Base-by-base conservation (phyloP, 352 stramenopile genomes). In the Peronosclerospora sorghi region DNA sequence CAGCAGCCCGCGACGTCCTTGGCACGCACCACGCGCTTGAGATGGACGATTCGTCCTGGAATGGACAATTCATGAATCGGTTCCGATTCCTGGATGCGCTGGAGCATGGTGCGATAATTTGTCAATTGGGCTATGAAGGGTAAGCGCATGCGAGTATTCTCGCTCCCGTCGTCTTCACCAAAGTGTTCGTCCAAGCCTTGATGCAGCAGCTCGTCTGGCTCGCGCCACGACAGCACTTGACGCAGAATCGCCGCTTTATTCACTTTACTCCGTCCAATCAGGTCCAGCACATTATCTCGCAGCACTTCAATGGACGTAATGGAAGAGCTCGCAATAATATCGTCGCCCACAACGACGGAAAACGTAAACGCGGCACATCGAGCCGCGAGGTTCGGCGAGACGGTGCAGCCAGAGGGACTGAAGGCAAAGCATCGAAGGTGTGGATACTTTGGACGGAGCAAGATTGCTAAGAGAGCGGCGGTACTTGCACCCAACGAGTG, bases 211-310 rank as follows among this genome's bases (percentile, higher is more conserved):
- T 93, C 80, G 19, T 88, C 67, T 1, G 80, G 80, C 17, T 73
- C 69, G 21, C 73, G 76, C 80, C 80, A 93, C 6, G 75, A 65
- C 5, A 86, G 59, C 2, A 87, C 77, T 41, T 93, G 80, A 0
- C 76, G 69, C 46, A 93, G 48, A 19, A 93, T 93, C 18, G 65
- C 70, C 23, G 77, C 66, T 32, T 93, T 93, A 50, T 68, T 76
- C 18, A 93, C 80, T 43, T 93, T 93, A 46, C 80, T 93, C 8
- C 80, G 71, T 2, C 78, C 62, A 35, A 93, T 93, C 15, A 93
- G 53, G 32, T 89, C 76, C 8, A 93, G 69, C 7, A 93, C 80
- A 39, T 89, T 62, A 41, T 93, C 80, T 1, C 80, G 73, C 5
- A 93, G 59, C 2, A 65, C 68, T 38, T 93, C 77, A 3, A 73